Base-by-base conservation (phyloP, 805 yeast species). In the Monosporozyma aquatica region DNA sequence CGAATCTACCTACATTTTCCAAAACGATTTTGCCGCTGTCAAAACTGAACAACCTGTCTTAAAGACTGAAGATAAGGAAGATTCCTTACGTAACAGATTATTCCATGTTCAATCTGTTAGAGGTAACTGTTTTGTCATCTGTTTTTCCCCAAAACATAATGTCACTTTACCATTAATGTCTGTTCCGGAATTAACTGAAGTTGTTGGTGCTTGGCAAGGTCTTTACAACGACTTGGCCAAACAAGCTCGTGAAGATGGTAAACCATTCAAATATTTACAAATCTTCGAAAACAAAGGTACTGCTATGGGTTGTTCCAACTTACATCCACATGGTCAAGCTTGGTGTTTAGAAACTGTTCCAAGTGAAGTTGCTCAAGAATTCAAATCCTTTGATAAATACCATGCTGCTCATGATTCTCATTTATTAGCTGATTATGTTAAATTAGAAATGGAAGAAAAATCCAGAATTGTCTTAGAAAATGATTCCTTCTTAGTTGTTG, bases 291-390 rank as follows among this genome's bases (percentile, higher is more conserved):
- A 82, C 58, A 82, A 82, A 60, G 89, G 89, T 24, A 67, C 78
- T 33, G 82, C 84, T 5, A 82, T 82, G 89, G 89, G 89, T 30
- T 82, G 89, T 55, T 80, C 87, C 3, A 82, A 82, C 55, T 82
- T 86, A 2, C 90, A 82, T 61, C 87, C 89, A 6, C 90, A 82
- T 55, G 86, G 89, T 22, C 90, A 82, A 63, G 85, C 82, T 11
- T 82, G 90, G 90, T 75, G 82, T 60, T 66, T 80, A 43, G 79
- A 73, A 48, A 59, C 69, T 5, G 64, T 80, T 11, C 89, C 90
- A 6, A 75, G 75, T 28, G 87, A 81, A 62, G 83, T 82, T 8
- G 69, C 67, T 17, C 67, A 70, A 41, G 87, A 82, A 58, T 64
- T 78, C 38, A 59, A 53, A 4, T 68, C 76, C 38, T 67, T 82